Conservation (phyloP, 306 rosid species). For the Medicago arabica region DNA sequence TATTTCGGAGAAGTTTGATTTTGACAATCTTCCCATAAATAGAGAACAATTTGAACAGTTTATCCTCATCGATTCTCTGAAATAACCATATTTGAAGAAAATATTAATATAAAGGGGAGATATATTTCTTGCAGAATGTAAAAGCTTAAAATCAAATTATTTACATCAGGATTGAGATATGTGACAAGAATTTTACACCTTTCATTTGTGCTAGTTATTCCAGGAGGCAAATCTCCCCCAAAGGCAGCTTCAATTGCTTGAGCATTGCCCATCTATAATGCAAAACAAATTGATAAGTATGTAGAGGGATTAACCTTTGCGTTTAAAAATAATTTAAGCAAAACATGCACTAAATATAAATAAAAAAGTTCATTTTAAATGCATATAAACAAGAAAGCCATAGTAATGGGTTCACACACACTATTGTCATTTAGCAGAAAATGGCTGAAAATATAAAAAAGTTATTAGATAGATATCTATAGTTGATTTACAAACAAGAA, state of each 20-base stretch:
- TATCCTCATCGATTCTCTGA: conserved; percentile 97
- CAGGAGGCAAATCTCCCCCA: conserved; percentile 97
- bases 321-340: too few species aligned
- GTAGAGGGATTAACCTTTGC: too few species aligned
- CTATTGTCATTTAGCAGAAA: conserved; percentile 21
- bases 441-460: background rate
- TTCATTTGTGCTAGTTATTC: conserved; percentile 93
- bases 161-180: conserved; percentile 91
- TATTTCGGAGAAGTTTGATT: conserved; percentile 91
- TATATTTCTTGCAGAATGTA: background rate
- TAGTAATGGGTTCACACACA: conserved; percentile 1
- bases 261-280: conserved; percentile 77
- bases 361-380: background rate
- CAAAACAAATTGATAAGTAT: conserved; percentile 17
- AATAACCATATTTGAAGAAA: conserved; percentile 43
- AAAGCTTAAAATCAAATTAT: conserved; percentile 36
- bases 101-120: background rate
- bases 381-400: background rate
- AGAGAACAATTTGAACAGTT: conserved; percentile 94
- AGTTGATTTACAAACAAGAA: background rate
- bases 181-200: conserved; percentile 94
- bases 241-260: conserved; percentile 93
- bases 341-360: too few species aligned
- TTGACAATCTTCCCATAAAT: conserved; percentile 95
- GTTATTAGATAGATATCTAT: background rate